Base-by-base conservation (phyloP, 768 basidiomycete genomes). In the Boletus sp. region DNA sequence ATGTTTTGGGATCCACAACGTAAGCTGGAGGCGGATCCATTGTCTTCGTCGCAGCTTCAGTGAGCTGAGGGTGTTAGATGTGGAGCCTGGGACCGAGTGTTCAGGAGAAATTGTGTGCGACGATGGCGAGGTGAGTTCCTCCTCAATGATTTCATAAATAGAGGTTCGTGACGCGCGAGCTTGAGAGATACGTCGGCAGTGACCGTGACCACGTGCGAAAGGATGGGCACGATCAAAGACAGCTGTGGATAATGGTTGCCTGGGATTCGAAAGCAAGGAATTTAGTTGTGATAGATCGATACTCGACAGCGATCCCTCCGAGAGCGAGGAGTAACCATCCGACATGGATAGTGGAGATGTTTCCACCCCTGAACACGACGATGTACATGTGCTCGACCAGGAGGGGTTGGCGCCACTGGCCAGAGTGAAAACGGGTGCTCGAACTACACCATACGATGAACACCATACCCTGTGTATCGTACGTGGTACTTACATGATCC, bases 91-190 rank as follows among this genome's bases (percentile, higher is more conserved):
- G 23, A 29, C 6, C 4, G 57, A 44, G 8, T 55, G 59, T 5
- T 61, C 65, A 2, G 67, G 62, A 0, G 75, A 74, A 23, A 56
- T 64, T 27, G 65, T 50, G 2, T 62, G 47, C 4, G 73, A 70
- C 9, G 59, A 41, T 2, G 68, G 49, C 0, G 73, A 76, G 5
- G 76, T 73, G 14, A 74, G 64, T 57, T 90, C 90, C 60, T 92
- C 90, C 51, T 88, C 78, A 43, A 91, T 91, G 0, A 86, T 90
- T 65, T 90, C 89, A 58, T 90, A 91, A 0, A 88, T 79, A 0
- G 89, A 90, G 0, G 82, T 73, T 5, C 85, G 77, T 14, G 85
- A 85, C 9, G 79, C 77, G 19, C 81, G 80, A 29, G 81, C 78
- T 45, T 83, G 79, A 2, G 87, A 88, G 47, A 83, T 79, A 2